Evolutionary conservation across 768 basidiomycete genomes (phyloP), one percentile per base, ranked within the genome.

Genomic region (Sistotremastrum suecicum): DNA sequence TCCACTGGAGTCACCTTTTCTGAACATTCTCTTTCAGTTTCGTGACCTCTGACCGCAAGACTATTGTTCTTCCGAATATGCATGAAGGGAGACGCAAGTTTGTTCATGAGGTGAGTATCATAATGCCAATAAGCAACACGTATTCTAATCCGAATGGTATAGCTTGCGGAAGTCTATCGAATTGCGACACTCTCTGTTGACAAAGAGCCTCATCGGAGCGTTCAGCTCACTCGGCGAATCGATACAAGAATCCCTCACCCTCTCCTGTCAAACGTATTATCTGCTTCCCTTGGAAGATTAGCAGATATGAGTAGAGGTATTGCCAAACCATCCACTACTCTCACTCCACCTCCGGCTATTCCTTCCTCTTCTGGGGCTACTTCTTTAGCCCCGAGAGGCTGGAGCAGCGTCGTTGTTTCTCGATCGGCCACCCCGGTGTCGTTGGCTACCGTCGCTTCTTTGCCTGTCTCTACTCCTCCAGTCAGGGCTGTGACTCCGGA

Each of bases 181-280:
- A 76, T 97, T 58, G 83, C 87, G 49, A 78, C 82, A 0, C 76
- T 84, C 53, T 77, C 90, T 67, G 76, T 99, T 12, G 94, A 97
- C 58, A 83, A 84, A 54, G 94, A 95, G 54, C 94, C 94, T 0
- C 73, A 84, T 56, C 69, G 87, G 41, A 82, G 87, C 52, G 83
- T 94, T 1, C 83, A 88, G 57, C 74, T 95, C 41, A 66, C 87
- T 42, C 72, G 86, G 34, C 74, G 88, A 9, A 62, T 91, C 41
- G 91, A 95, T 58, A 82, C 89, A 0, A 76, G 87, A 28, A 63
- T 87, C 4, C 90, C 91, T 0, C 58, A 54, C 1, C 85, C 86
- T 1, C 63, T 80, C 3, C 69, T 97, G 5, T 88, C 86, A 1
- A 54, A 63, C 3, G 55, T 55, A 39, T 57, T 70, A 39, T 50